A percentile compares a stretch with the other conserved stretches of the same genome.
Evolutionary conservation across 1,284 basidiomycete species (phyloP).

Genomic region (Ustilago sp.): DNA sequence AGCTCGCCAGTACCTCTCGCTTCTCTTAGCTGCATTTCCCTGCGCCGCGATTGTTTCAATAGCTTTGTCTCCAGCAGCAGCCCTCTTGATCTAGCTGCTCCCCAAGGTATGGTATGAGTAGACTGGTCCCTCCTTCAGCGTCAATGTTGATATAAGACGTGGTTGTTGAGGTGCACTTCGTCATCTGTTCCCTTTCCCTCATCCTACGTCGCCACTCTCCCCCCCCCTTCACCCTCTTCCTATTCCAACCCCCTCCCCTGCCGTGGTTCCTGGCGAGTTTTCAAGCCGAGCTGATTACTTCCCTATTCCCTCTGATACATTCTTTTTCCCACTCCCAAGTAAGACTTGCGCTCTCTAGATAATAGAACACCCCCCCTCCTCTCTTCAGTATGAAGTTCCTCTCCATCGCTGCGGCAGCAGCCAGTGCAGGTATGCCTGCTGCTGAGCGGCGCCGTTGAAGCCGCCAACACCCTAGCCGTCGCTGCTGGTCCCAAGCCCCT

Average conservation of each 20-base stretch:
- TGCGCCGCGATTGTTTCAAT: neutral
- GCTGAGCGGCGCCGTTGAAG: conserved; percentile 25
- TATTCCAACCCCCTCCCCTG: neutral
- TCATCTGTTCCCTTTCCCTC: neutral
- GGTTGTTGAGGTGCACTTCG: neutral
- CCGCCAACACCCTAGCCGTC: conserved; percentile 19
- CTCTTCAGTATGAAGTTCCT: conserved; percentile 38
- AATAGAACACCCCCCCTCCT: neutral
- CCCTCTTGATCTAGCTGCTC: neutral
- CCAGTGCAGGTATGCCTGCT: conserved; percentile 38
- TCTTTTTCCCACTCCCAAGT: neutral
- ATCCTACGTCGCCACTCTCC: conserved; percentile 12
- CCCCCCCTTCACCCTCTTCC: conserved; percentile 3
- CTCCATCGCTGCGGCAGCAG: conserved; percentile 41
- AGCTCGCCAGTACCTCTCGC: conserved; percentile 5
- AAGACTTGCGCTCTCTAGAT: neutral
- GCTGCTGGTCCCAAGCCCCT: conserved; percentile 39
- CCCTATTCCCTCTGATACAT: conserved; percentile 4
- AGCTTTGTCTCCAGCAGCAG: neutral
- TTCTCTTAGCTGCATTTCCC: neutral
- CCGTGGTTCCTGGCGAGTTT: neutral
- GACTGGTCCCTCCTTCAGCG: neutral
- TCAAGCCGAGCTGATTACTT: conserved; percentile 7
- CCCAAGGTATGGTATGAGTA: neutral
- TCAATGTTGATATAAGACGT: conserved; percentile 12